Evolutionary conservation across 257 asterid species (phyloP), one percentile per base, ranked within the genome.

Genomic region (Haberlea rhodopensis): DNA sequence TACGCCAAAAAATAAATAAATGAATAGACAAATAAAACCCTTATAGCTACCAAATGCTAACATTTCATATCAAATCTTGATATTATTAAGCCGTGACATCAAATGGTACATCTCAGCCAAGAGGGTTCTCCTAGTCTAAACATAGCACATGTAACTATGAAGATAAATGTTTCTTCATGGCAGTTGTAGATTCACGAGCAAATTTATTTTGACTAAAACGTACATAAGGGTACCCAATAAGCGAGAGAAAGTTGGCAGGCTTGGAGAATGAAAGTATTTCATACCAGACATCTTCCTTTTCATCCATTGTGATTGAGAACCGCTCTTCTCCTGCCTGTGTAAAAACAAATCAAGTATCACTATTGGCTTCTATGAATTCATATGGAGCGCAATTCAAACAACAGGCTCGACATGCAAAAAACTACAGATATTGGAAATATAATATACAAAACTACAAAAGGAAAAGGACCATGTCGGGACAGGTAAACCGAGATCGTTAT

Each of bases 281-380:
- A 55, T 94, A 94, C 97, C 99, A 94, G 54, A 94, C 96, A 66
- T 80, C 76, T n/a, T 80, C 74, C 69, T 84, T 79, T 57, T 90
- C 96, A 21, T 94, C 99, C 95, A 94, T 76, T 52, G 91, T 79
- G 45, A 94, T 80, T 3, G 99, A 90, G 82, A 94, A 94, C 31
- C 96, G 84, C 66, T 94, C 99, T 81, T 94, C 99, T 65, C 99
- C 99, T 15, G 94, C 97, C 97, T 90, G 88, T 59, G 60, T 25
- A 11, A 61, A 52, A 56, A 61, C 71, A 71, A 74, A 65, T 15
- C 60, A 57, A 68, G 43, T 18, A 29, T 43, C 21, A 46, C 16
- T 61, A 56, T 69, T 60, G 61, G 57, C 25, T 55, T 23, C 54
- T 11, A 24, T 48, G 8, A 27, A 24, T 56, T 60, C 57, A 20